A percentile compares a stretch with the other conserved stretches of the same genome.
These are phyloP conservation scores for Trichoderma orchidacearum DNA, from an alignment of 495 filamentous ascomycete species.

Conservation along the genomic window DNA sequence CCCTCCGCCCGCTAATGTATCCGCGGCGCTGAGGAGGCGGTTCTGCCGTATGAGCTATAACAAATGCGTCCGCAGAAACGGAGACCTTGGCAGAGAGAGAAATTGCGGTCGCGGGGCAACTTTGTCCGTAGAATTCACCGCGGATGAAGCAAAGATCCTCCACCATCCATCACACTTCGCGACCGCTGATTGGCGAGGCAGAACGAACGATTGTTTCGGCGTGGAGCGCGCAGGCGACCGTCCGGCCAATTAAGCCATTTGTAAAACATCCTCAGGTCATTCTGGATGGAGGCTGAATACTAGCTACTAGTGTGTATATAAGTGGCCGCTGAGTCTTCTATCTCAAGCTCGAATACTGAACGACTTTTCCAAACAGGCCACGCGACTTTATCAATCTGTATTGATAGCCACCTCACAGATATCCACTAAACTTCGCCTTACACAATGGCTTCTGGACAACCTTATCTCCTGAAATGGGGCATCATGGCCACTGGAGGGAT, in stretches of 20 bases:
- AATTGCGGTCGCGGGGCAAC: not conserved
- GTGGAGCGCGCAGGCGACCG: not conserved
- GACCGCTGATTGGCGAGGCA: not conserved
- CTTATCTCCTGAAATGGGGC: slow-evolving; percentile 59
- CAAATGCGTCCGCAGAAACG: not conserved
- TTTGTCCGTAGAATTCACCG: not conserved
- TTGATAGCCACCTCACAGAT: not conserved
- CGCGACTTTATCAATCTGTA: too few relatives aligned
- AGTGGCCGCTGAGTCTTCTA: not conserved
- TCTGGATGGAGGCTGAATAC: too few relatives aligned
- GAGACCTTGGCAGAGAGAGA: not conserved
- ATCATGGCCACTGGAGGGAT: slow-evolving; percentile 78
- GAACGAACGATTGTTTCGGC: not conserved
- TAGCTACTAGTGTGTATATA: not conserved
- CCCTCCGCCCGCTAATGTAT: not conserved
- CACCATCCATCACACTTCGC: not conserved
- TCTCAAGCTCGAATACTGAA: too few relatives aligned
- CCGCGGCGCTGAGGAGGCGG: not conserved
- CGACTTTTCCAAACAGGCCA: too few relatives aligned
- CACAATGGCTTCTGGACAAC: slow-evolving; percentile 27
- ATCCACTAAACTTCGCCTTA: not conserved
- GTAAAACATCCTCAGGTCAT: too few relatives aligned
- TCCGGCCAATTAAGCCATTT: not conserved
- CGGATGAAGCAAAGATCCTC: not conserved
- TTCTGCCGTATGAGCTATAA: not conserved